A percentile compares a stretch with the other conserved stretches of the same genome.
phyloP scores from a whole-genome alignment of 176 grass and related monocot genomes.

The Poa pratensis region DNA sequence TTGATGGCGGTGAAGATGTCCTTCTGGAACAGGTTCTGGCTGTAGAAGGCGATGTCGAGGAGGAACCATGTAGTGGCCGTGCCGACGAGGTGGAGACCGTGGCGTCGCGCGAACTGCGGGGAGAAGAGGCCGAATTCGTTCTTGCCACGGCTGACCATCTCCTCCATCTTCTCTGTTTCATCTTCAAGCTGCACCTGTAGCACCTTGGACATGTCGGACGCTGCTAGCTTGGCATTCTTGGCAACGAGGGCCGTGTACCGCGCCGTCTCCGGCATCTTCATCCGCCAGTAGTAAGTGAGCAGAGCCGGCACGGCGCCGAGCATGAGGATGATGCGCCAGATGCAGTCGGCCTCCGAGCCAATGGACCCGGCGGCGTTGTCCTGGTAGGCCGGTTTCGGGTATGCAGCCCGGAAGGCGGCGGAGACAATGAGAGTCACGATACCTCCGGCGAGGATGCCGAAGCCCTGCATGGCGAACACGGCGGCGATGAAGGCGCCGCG shows the following conservation, averaged over 20 bases:
- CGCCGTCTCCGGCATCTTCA: conserved; percentile 85
- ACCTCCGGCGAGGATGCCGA: conserved; percentile 70
- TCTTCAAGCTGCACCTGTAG: conserved; percentile 32
- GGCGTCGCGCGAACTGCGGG: conserved; percentile 49
- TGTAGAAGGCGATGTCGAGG: conserved; percentile 83
- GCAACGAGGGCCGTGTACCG: conserved; percentile 73
- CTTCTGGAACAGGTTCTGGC: conserved; percentile 83
- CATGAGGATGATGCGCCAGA: conserved; percentile 77
- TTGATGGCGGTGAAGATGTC: conserved; percentile 67
- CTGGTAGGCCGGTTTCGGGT: conserved; percentile 51
- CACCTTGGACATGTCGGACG: conserved; percentile 74
- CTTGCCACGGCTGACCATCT: conserved; percentile 17
- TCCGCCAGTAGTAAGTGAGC: conserved; percentile 81
- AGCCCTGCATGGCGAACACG: conserved; percentile 83
- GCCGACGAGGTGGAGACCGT: conserved; percentile 62
- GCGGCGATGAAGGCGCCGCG: conserved; percentile 81
- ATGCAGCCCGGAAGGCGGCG: conserved; percentile 47
- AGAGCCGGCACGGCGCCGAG: conserved; percentile 59
- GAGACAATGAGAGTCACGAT: conserved; percentile 61
- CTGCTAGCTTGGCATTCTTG: conserved; percentile 61
- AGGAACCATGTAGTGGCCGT: conserved; percentile 72
- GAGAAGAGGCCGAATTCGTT: conserved; percentile 62
- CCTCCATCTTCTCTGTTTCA: conserved; percentile 41
- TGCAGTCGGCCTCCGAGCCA: conserved; percentile 52
- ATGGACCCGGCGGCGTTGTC: conserved; percentile 39